These are phyloP conservation scores for Metschnikowia dekortorum DNA, from an alignment of 805 yeast genomes.

Conservation along the genomic window DNA sequence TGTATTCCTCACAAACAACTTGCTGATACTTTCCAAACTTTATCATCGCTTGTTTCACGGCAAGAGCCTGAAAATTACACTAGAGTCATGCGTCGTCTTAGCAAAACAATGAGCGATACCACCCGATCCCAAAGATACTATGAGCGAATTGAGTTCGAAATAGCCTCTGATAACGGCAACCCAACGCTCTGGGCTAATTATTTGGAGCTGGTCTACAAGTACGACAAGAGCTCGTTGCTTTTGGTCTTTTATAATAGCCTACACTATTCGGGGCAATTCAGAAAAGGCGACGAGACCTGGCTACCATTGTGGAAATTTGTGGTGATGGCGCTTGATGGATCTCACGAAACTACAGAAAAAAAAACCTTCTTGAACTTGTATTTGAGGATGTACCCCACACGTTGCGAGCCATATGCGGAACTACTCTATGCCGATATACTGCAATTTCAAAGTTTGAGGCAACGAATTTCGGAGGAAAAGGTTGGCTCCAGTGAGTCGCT, in stretches of 20 bases:
- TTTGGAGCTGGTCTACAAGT: constrained; percentile 24
- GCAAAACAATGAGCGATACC: constrained; percentile 25
- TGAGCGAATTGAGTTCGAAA: constrained; percentile 32
- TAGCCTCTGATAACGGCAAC: constrained; percentile 15
- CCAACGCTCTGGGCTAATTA: constrained; percentile 30
- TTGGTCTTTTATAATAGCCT: constrained; percentile 25
- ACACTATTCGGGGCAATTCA: constrained; percentile 1
- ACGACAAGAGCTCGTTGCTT: constrained; percentile 2
- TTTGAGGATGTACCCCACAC: not conserved
- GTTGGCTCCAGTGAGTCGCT: not conserved
- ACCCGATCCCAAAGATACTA: constrained; percentile 23
- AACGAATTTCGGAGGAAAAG: not conserved
- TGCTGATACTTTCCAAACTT: constrained; percentile 36
- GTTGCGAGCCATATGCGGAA: not conserved
- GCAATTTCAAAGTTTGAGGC: not conserved
- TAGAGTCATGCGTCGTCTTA: constrained; percentile 32
- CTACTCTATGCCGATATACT: not conserved
- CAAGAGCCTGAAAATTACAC: constrained; percentile 27
- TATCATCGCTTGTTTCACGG: constrained; percentile 38
- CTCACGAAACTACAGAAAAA: not conserved
- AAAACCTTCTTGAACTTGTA: not conserved
- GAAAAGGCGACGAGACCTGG: constrained; percentile 7
- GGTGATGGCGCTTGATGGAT: not conserved
- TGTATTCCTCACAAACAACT: constrained; percentile 37
- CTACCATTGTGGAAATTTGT: constrained; percentile 6